Conservation (phyloP, 768 basidiomycete species). For the Albatrellus ellisii region DNA sequence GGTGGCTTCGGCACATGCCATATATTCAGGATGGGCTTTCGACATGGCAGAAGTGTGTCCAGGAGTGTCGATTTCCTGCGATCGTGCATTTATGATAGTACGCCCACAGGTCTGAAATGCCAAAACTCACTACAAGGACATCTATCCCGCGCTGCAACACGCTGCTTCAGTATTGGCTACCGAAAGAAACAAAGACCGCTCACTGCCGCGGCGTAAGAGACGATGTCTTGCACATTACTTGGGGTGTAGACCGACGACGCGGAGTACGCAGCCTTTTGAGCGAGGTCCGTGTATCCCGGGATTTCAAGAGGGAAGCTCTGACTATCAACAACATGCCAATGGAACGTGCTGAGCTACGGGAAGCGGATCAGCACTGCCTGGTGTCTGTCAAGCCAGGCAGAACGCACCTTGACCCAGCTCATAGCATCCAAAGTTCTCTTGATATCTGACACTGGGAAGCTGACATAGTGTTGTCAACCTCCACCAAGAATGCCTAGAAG, state of each 20-base stretch:
- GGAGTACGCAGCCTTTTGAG: conserved; percentile 32
- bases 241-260: conserved; percentile 22
- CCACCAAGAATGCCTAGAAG: background rate
- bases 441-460: conserved; percentile 52
- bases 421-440: conserved; percentile 62
- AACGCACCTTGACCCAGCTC: conserved; percentile 43
- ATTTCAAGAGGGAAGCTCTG: conserved; percentile 37
- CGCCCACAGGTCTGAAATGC: no score
- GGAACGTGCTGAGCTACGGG: conserved; percentile 26
- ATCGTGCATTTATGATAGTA: background rate
- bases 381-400: conserved; percentile 1
- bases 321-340: conserved; percentile 37
- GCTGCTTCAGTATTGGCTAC: background rate
- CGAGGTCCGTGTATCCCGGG: conserved; percentile 24
- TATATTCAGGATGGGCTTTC: conserved; percentile 28
- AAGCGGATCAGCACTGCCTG: background rate
- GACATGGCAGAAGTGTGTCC: conserved; percentile 34
- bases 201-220: conserved; percentile 31
- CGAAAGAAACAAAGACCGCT: conserved; percentile 13
- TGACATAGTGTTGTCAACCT: conserved; percentile 14
- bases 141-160: conserved; percentile 24
- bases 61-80: conserved; percentile 32
- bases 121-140: conserved; percentile 16
- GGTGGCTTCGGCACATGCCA: conserved; percentile 26
- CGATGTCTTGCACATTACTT: conserved; percentile 25